A percentile compares a stretch with the other conserved stretches of the same genome.
Evolutionary conservation across 2,329 filamentous ascomycete species (phyloP).

Genomic region (Xylaria arbuscula): DNA sequence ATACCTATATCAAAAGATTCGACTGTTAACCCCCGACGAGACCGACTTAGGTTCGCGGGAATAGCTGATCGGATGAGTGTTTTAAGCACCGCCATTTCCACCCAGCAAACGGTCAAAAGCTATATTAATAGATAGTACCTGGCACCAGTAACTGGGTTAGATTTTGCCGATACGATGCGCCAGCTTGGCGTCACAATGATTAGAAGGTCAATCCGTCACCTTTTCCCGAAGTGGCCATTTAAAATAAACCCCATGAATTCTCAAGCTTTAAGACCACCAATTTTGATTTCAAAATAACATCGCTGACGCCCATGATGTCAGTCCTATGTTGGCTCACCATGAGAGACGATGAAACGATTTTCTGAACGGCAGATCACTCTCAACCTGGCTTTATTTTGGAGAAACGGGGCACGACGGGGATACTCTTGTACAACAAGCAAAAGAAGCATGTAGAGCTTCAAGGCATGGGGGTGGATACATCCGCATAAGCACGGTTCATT

Average conservation of each 20-base stretch:
- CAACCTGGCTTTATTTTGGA: conserved; percentile 20
- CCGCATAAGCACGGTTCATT: conserved; percentile 37
- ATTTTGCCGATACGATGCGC: not conserved
- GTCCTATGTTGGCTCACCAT: conserved; percentile 21
- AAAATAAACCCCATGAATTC: conserved; percentile 5
- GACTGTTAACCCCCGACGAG: not conserved
- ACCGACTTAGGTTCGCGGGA: conserved; percentile 4
- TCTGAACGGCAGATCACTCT: conserved; percentile 31
- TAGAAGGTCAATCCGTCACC: conserved; percentile 3
- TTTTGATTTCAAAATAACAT: conserved; percentile 14
- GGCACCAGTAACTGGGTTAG: conserved; percentile 3
- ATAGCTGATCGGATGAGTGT: conserved; percentile 13
- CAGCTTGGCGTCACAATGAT: not conserved
- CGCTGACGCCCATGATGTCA: conserved; percentile 5
- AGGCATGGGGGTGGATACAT: conserved; percentile 27
- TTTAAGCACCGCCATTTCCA: not conserved
- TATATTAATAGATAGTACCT: conserved; percentile 9
- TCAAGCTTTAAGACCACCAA: not conserved
- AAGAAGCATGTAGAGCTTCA: conserved; percentile 33
- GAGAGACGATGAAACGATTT: conserved; percentile 39
- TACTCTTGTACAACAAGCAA: conserved; percentile 39
- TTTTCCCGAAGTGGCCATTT: not conserved
- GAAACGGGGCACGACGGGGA: conserved; percentile 12
- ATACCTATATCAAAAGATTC: not conserved
- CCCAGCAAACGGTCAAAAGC: conserved; percentile 10